These are phyloP conservation scores for Lachnellula subtilissima DNA, from an alignment of 2,329 filamentous ascomycete genomes.

Conservation along the genomic window DNA sequence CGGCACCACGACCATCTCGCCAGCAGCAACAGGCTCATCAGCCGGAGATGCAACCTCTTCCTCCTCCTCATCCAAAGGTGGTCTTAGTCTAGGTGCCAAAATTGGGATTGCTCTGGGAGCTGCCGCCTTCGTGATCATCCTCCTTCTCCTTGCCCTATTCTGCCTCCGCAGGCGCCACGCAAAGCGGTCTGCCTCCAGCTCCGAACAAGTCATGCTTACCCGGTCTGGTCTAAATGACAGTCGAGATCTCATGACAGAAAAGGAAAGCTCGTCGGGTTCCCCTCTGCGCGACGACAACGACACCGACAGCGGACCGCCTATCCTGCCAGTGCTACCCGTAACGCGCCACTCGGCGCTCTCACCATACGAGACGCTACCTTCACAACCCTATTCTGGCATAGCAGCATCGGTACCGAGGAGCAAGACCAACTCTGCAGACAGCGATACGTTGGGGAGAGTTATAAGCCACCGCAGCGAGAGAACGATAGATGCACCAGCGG, in stretches of 20 bases:
- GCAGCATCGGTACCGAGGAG: constrained; percentile 15
- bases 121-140: constrained; percentile 11
- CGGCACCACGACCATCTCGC: background rate
- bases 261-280: constrained; percentile 10
- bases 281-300: background rate
- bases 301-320: background rate
- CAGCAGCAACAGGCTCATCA: background rate
- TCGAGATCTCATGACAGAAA: constrained; percentile 15
- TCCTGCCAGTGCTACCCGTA: constrained; percentile 5
- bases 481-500: background rate
- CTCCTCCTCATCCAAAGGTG: background rate
- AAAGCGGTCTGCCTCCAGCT: constrained; percentile 1
- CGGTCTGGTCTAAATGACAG: constrained; percentile 15
- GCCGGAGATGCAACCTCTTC: background rate
- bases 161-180: constrained; percentile 17
- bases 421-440: constrained; percentile 7
- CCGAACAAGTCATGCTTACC: constrained; percentile 19
- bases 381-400: constrained; percentile 11
- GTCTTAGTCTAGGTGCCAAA: constrained; percentile 17
- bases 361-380: constrained; percentile 12
- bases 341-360: constrained; percentile 12
- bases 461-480: background rate
- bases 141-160: constrained; percentile 18
- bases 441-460: background rate
- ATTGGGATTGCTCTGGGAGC: constrained; percentile 22